These are phyloP conservation scores for Medicago ruthenica DNA, from an alignment of 306 rosid species.

Conservation along the genomic window DNA sequence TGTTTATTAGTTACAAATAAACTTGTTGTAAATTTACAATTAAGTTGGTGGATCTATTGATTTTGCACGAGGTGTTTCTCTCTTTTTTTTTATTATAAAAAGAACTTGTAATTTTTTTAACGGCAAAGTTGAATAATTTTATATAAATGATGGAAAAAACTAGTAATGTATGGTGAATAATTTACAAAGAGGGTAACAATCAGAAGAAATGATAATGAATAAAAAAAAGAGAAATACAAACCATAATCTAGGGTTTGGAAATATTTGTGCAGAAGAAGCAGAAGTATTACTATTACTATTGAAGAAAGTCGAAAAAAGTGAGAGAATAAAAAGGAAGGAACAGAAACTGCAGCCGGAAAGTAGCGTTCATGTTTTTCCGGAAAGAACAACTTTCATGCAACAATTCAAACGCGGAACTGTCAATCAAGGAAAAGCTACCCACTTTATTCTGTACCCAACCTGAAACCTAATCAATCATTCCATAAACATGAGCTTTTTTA, in stretches of 20 bases:
- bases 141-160: no score
- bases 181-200: not conserved
- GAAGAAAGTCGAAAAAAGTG: conserved; percentile 25
- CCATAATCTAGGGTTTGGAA: conserved; percentile 46
- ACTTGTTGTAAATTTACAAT: no score
- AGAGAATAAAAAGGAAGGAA: conserved; percentile 43
- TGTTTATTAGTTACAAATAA: no score
- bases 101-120: no score
- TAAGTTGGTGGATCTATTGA: no score
- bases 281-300: not conserved
- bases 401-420: conserved; percentile 52
- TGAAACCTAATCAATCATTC: conserved; percentile 40
- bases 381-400: conserved; percentile 55
- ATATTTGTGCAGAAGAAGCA: not conserved
- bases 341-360: conserved; percentile 55
- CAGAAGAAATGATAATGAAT: not conserved
- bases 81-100: no score
- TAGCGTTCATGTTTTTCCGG: conserved; percentile 57
- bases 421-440: conserved; percentile 56
- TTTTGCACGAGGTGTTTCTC: no score
- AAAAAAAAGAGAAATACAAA: not conserved
- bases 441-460: conserved; percentile 44
- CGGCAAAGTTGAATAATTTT: no score
- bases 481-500: conserved; percentile 13
- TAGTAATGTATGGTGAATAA: not conserved